Evolutionary conservation across 2,329 filamentous ascomycete species (phyloP).

Genomic region (Paracoccidioides brasiliensis): DNA sequence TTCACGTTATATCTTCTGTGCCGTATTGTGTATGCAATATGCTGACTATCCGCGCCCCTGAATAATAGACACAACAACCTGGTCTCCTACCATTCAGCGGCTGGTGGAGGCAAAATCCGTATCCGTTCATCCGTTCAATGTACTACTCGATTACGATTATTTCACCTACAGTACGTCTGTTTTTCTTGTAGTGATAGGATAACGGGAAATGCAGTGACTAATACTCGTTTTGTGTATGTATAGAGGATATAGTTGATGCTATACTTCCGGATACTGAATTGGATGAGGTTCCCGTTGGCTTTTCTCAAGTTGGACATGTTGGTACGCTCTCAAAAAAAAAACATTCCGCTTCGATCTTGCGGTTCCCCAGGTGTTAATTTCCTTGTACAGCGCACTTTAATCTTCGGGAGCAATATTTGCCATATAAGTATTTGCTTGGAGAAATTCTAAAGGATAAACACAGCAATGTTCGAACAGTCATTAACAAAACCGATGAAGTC

Average conservation of each 20-base stretch:
- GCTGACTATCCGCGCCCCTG: not conserved
- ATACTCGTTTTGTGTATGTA: constrained; percentile 1
- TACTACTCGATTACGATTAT: constrained; percentile 68
- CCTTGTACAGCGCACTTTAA: constrained; percentile 63
- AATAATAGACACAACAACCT: constrained; percentile 54
- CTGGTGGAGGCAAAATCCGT: constrained; percentile 57
- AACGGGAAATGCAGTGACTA: not conserved
- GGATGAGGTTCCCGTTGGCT: constrained; percentile 71
- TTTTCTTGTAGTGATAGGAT: not conserved
- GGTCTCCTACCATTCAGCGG: constrained; percentile 57
- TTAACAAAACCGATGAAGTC: constrained; percentile 89
- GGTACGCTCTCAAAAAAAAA: constrained; percentile 35
- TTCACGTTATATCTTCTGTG: not conserved
- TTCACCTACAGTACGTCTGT: constrained; percentile 51
- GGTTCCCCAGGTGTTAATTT: not conserved
- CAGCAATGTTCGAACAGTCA: constrained; percentile 66
- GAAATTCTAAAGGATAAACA: constrained; percentile 86
- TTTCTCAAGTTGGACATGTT: constrained; percentile 80
- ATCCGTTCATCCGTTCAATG: constrained; percentile 58
- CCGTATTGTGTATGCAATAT: not conserved
- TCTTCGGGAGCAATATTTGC: constrained; percentile 66
- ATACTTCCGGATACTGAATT: constrained; percentile 69
- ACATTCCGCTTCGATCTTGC: not conserved
- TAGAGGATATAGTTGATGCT: constrained; percentile 69
- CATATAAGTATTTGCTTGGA: constrained; percentile 76